These are phyloP conservation scores for Aspergillus ustus DNA, from an alignment of 2,329 filamentous ascomycete genomes.

Conservation along the genomic window DNA sequence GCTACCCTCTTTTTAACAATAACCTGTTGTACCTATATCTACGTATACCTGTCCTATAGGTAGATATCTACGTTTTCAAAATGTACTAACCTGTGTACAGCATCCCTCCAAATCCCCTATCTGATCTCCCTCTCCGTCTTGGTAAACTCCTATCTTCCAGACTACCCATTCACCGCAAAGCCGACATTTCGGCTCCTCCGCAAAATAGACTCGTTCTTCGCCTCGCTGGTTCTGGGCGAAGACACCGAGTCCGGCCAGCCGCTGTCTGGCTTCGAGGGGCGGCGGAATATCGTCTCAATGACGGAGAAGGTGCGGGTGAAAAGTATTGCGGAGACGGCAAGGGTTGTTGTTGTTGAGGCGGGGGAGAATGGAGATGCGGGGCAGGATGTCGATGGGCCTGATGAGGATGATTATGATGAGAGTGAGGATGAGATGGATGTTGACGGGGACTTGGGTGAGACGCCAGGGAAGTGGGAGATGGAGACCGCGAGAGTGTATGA, in stretches of 20 bases:
- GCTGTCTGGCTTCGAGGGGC: slow-evolving; percentile 72
- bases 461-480: slow-evolving; percentile 59
- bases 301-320: slow-evolving; percentile 88
- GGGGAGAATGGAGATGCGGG: slow-evolving; percentile 53
- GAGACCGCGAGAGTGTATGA: slow-evolving; percentile 79
- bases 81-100: slow-evolving; percentile 48
- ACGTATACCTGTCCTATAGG: no score
- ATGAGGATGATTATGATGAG: slow-evolving; percentile 47
- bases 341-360: slow-evolving; percentile 71
- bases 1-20: not conserved
- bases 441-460: slow-evolving; percentile 37
- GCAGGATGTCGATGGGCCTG: slow-evolving; percentile 43
- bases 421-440: slow-evolving; percentile 50
- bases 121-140: slow-evolving; percentile 77
- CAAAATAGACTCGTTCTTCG: slow-evolving; percentile 84
- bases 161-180: slow-evolving; percentile 71
- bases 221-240: slow-evolving; percentile 70
- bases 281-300: slow-evolving; percentile 62
- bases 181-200: slow-evolving; percentile 71
- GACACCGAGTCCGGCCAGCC: slow-evolving; percentile 68
- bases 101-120: slow-evolving; percentile 80
- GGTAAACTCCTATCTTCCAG: slow-evolving; percentile 71
- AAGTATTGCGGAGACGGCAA: slow-evolving; percentile 76
- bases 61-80: not conserved
- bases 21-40: not conserved